These are phyloP conservation scores for Rhizophora apiculata DNA, from an alignment of 345 rosid species.

Conservation along the genomic window DNA sequence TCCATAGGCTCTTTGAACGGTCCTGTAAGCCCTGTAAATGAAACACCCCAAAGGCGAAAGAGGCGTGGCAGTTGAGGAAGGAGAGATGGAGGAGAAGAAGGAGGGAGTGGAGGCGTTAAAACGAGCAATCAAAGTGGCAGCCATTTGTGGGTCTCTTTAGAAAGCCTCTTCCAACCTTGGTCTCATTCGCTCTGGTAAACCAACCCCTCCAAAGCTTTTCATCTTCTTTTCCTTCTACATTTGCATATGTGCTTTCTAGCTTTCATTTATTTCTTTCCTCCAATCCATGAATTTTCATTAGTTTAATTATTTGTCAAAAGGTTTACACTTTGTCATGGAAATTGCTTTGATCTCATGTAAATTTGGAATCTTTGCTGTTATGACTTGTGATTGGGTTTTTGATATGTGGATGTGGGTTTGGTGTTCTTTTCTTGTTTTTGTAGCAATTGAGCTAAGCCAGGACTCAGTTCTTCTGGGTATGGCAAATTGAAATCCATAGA, in stretches of 20 bases:
- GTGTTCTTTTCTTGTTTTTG: conserved; percentile 1
- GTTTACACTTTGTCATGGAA: background rate
- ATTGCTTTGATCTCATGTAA: conserved; percentile 30
- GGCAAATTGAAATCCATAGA: conserved; percentile 17
- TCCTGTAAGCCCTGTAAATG: too few relatives aligned
- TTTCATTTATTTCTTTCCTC: background rate
- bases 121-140: conserved; percentile 59
- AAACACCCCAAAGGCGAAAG: background rate
- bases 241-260: background rate
- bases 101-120: conserved; percentile 36
- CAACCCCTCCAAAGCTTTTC: too few relatives aligned
- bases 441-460: conserved; percentile 16
- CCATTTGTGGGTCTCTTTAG: conserved; percentile 78
- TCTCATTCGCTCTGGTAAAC: conserved; percentile 60
- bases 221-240: background rate
- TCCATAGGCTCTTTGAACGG: too few relatives aligned
- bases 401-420: background rate
- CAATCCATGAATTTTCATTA: background rate
- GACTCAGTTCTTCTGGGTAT: conserved; percentile 14
- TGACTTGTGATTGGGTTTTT: background rate
- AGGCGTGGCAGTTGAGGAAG: background rate
- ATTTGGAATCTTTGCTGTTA: background rate
- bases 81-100: background rate
- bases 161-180: conserved; percentile 64
- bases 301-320: background rate